Percentiles rank a stretch among this genome's conserved stretches.
Conservation (phyloP, 305 asterid genomes). For the Salvia sclarea region DNA sequence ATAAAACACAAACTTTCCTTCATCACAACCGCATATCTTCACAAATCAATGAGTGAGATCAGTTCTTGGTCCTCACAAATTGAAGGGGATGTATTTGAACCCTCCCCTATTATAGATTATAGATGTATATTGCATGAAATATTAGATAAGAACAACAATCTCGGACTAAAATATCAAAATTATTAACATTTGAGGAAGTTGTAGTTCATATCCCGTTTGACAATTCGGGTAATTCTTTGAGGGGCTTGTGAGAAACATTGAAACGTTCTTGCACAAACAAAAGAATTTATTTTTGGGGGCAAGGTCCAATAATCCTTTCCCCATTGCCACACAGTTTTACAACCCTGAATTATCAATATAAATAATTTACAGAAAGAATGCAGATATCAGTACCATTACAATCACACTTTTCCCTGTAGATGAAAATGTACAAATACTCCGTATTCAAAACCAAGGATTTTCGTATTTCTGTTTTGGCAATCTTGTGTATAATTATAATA, state of each 20-base stretch:
- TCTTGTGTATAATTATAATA: no score
- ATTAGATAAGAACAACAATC: no score
- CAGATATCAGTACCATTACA: constrained; percentile 34
- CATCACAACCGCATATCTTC: no score
- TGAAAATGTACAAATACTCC: constrained; percentile 41
- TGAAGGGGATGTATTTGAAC: no score
- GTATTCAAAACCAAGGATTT: constrained; percentile 33
- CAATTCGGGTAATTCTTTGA: no score
- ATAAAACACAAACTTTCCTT: no score
- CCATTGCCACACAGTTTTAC: constrained; percentile 26
- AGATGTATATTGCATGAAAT: no score
- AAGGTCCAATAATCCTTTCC: constrained; percentile 16
- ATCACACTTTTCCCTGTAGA: constrained; percentile 25
- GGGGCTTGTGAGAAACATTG: neutral
- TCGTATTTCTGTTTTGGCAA: constrained; percentile 28
- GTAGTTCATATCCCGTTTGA: neutral
- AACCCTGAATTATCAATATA: constrained; percentile 4
- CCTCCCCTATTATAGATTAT: no score
- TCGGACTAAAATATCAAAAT: no score
- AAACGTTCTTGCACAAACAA: neutral
- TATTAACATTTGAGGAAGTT: no score
- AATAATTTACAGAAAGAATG: constrained; percentile 57
- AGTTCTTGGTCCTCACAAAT: no score
- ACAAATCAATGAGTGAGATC: no score
- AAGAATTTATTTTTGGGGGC: constrained; percentile 1